Evolutionary conservation across 2,329 filamentous ascomycete species (phyloP).

Genomic region (Westerdykella sp.): DNA sequence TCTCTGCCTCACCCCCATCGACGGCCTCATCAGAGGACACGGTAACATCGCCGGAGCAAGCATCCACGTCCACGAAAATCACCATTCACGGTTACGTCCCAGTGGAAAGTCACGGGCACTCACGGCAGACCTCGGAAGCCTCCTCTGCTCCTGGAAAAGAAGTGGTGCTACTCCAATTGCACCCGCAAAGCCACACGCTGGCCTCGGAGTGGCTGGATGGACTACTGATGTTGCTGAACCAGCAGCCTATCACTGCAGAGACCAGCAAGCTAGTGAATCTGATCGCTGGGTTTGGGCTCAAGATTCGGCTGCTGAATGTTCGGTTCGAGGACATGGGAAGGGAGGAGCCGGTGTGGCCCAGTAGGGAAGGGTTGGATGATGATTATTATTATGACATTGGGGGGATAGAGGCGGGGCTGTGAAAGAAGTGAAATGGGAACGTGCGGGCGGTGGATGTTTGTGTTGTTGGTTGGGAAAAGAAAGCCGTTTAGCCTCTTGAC

Average conservation of each 20-base stretch:
- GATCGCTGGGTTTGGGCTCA: constrained; percentile 84
- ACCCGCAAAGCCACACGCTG: constrained; percentile 70
- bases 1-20: constrained; percentile 58
- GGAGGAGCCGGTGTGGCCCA: constrained; percentile 72
- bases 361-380: constrained; percentile 77
- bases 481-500: no score
- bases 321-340: constrained; percentile 68
- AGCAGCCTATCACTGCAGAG: constrained; percentile 93
- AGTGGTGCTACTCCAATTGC: constrained; percentile 70
- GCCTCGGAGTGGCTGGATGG: constrained; percentile 97
- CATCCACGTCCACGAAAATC: constrained; percentile 67
- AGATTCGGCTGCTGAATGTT: constrained; percentile 88
- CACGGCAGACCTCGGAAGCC: constrained; percentile 24
- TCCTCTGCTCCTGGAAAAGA: constrained; percentile 48
- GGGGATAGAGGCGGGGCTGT: constrained; percentile 28
- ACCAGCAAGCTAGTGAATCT: constrained; percentile 83
- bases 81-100: constrained; percentile 72
- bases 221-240: constrained; percentile 86
- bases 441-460: no score
- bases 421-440: constrained; percentile 7
- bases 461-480: no score
- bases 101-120: constrained; percentile 19
- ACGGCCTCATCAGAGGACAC: constrained; percentile 45
- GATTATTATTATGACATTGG: constrained; percentile 80
- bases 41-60: constrained; percentile 36